Conservation (phyloP, 108 stramenopile genomes). For the Cyclotella kingstonii region DNA sequence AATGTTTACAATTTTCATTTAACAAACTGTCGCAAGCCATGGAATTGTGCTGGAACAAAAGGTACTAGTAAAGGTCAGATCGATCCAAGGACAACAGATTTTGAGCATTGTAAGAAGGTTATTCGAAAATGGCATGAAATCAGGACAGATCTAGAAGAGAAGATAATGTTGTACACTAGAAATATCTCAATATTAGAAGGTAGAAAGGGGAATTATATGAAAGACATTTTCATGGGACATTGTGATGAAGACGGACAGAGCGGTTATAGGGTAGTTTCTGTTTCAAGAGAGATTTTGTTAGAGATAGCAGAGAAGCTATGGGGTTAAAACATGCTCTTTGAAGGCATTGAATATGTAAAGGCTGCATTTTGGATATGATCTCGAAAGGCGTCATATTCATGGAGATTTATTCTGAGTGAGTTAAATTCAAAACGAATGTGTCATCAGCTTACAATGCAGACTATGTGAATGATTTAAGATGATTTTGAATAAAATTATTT, state of each 20-base stretch:
- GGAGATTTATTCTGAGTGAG: no score
- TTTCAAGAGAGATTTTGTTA: conserved; percentile 16
- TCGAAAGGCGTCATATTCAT: neutral
- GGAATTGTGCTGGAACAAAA: conserved; percentile 47
- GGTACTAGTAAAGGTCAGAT: conserved; percentile 24
- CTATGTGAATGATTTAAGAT: no score
- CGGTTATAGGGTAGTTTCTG: conserved; percentile 42
- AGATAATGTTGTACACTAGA: conserved; percentile 33
- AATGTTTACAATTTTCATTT: conserved; percentile 55
- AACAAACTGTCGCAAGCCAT: conserved; percentile 68
- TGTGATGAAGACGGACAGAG: conserved; percentile 40
- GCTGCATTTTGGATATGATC: neutral
- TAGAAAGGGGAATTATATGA: conserved; percentile 40
- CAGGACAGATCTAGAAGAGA: conserved; percentile 51
- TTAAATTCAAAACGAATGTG: no score
- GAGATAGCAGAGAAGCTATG: conserved; percentile 9
- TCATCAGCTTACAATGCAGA: no score
- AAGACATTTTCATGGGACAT: conserved; percentile 58
- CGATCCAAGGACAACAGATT: conserved; percentile 34
- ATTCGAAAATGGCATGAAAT: conserved; percentile 50
- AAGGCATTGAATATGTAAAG: neutral
- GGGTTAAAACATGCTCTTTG: neutral
- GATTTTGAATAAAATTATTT: no score
- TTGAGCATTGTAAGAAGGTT: conserved; percentile 57
- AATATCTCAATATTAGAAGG: conserved; percentile 32